Conservation (phyloP, 306 rosid species). For the Mucuna pruriens region DNA sequence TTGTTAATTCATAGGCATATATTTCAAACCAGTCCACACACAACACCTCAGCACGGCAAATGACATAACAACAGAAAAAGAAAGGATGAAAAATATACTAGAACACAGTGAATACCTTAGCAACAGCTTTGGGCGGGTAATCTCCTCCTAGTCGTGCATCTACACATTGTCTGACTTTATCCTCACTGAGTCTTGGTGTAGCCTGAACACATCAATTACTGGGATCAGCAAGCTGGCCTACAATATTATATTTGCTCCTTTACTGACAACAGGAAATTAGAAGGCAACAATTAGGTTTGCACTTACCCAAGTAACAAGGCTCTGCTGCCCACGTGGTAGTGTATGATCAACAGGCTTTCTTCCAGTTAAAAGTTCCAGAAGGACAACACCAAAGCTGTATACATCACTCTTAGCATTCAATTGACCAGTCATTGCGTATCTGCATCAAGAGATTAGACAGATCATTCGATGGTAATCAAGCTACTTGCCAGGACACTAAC, state of each 20-base stretch:
- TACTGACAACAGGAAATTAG: neutral
- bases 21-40: slow-evolving; percentile 4
- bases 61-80: neutral
- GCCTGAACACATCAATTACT: slow-evolving; percentile 59
- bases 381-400: slow-evolving; percentile 89
- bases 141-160: slow-evolving; percentile 83
- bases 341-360: slow-evolving; percentile 97
- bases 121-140: slow-evolving; percentile 85
- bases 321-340: slow-evolving; percentile 91
- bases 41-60: slow-evolving; percentile 11
- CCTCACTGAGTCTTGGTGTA: slow-evolving; percentile 94
- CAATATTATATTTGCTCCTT: neutral
- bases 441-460: slow-evolving; percentile 45
- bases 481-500: neutral
- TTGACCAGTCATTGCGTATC: slow-evolving; percentile 96
- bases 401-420: slow-evolving; percentile 92
- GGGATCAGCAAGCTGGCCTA: slow-evolving; percentile 41
- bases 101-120: slow-evolving; percentile 62
- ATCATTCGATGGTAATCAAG: slow-evolving; percentile 20
- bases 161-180: slow-evolving; percentile 84
- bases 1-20: slow-evolving; percentile 12
- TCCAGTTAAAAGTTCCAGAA: slow-evolving; percentile 92
- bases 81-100: slow-evolving; percentile 9
- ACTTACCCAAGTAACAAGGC: slow-evolving; percentile 90
- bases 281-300: neutral